Evolutionary conservation across 805 yeast species (phyloP).

Genomic region (Brettanomyces custersianus): DNA sequence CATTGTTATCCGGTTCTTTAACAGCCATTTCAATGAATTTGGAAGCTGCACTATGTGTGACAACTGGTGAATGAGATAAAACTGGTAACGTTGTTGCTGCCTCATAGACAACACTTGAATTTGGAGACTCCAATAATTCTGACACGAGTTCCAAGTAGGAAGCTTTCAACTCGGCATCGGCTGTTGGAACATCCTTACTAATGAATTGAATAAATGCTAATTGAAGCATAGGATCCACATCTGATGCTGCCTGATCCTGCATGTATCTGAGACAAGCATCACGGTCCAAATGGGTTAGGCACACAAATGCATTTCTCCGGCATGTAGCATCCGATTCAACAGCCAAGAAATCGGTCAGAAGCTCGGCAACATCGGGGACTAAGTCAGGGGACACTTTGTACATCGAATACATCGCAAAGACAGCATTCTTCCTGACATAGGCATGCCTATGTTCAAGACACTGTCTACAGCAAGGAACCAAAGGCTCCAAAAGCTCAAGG

Average conservation of each 20-base stretch:
- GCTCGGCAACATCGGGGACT: constrained; percentile 91
- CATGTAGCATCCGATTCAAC: constrained; percentile 90
- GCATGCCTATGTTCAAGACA: constrained; percentile 96
- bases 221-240: constrained; percentile 77
- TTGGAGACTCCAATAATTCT: constrained; percentile 62
- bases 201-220: constrained; percentile 87
- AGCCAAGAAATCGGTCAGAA: constrained; percentile 60
- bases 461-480: constrained; percentile 84
- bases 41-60: constrained; percentile 69
- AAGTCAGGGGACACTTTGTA: constrained; percentile 76
- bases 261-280: constrained; percentile 77
- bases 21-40: constrained; percentile 84
- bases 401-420: constrained; percentile 79
- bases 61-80: constrained; percentile 47
- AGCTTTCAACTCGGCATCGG: constrained; percentile 51
- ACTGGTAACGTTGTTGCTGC: constrained; percentile 75
- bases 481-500: constrained; percentile 88
- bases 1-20: constrained; percentile 91
- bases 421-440: constrained; percentile 95
- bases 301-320: constrained; percentile 89
- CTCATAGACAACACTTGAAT: constrained; percentile 76
- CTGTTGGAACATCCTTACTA: constrained; percentile 62
- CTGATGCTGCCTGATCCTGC: constrained; percentile 57
- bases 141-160: constrained; percentile 66
- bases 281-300: constrained; percentile 73